A percentile compares a stretch with the other conserved stretches of the same genome.
phyloP scores from a whole-genome alignment of 164 flowering plant genomes.

The Vitis amurensis region DNA sequence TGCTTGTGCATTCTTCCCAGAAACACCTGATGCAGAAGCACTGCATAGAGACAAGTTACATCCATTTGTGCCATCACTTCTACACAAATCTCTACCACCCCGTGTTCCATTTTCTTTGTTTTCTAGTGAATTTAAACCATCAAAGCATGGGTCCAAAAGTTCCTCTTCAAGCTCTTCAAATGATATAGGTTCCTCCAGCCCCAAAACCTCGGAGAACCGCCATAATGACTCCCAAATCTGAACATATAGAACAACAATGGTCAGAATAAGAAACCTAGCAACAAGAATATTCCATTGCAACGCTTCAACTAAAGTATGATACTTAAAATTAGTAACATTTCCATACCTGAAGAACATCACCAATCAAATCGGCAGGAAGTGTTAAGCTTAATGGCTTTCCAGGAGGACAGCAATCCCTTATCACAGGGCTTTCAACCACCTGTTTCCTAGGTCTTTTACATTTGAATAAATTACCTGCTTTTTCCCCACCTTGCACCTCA shows the following conservation, averaged over 20 bases:
- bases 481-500: slow-evolving; percentile 26
- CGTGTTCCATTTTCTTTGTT: slow-evolving; percentile 36
- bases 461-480: slow-evolving; percentile 26
- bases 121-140: slow-evolving; percentile 29
- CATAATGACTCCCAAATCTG: slow-evolving; percentile 74
- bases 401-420: slow-evolving; percentile 41
- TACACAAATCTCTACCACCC: slow-evolving; percentile 20
- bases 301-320: too few relatives aligned
- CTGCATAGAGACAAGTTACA: slow-evolving; percentile 16
- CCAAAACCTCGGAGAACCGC: slow-evolving; percentile 77
- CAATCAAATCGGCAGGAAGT: slow-evolving; percentile 66
- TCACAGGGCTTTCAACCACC: slow-evolving; percentile 20
- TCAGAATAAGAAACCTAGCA: slow-evolving; percentile 1
- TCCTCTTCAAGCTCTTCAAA: slow-evolving; percentile 79
- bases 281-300: too few relatives aligned
- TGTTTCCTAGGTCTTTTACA: slow-evolving; percentile 23
- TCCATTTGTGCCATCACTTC: slow-evolving; percentile 21
- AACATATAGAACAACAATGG: slow-evolving; percentile 9
- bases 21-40: slow-evolving; percentile 23
- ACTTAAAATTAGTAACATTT: neutral
- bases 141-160: slow-evolving; percentile 70
- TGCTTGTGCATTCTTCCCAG: slow-evolving; percentile 31
- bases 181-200: slow-evolving; percentile 48
- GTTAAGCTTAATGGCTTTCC: slow-evolving; percentile 62
- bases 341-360: slow-evolving; percentile 88